These are phyloP conservation scores for Sporothrix globosa DNA, from an alignment of 2,329 filamentous ascomycete species.

Conservation along the genomic window DNA sequence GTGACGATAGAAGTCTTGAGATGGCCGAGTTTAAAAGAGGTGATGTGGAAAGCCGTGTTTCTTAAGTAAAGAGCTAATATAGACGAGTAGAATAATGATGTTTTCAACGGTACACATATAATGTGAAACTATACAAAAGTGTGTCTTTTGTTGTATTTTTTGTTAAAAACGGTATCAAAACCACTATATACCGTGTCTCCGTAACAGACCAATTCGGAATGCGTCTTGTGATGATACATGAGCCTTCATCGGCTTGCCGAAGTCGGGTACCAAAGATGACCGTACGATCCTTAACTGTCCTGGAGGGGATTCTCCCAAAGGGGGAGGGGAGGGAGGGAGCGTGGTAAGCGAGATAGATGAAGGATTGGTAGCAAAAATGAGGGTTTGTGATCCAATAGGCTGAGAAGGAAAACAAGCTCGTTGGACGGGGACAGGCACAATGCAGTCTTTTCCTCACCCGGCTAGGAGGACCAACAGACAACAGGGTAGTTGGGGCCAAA, in stretches of 20 bases:
- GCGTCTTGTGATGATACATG: not conserved
- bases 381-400: not conserved
- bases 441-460: not conserved
- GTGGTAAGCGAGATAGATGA: not conserved
- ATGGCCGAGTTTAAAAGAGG: too few species aligned
- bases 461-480: constrained; percentile 10
- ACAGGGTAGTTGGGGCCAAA: not conserved
- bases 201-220: too few species aligned
- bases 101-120: too few species aligned
- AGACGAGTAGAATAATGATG: too few species aligned
- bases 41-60: too few species aligned
- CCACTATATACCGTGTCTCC: too few species aligned
- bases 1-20: too few species aligned
- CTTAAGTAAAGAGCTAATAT: too few species aligned
- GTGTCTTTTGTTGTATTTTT: too few species aligned
- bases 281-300: not conserved
- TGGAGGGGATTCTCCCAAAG: not conserved
- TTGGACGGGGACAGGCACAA: not conserved
- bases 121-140: too few species aligned
- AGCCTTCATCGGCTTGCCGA: not conserved
- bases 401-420: not conserved
- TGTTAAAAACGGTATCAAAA: too few species aligned
- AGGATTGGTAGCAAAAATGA: too few species aligned
- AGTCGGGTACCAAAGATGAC: not conserved
- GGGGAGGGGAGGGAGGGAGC: not conserved